Evolutionary conservation across 345 rosid genomes (phyloP), one percentile per base, ranked within the genome.

Genomic region (Moringa oleifera): DNA sequence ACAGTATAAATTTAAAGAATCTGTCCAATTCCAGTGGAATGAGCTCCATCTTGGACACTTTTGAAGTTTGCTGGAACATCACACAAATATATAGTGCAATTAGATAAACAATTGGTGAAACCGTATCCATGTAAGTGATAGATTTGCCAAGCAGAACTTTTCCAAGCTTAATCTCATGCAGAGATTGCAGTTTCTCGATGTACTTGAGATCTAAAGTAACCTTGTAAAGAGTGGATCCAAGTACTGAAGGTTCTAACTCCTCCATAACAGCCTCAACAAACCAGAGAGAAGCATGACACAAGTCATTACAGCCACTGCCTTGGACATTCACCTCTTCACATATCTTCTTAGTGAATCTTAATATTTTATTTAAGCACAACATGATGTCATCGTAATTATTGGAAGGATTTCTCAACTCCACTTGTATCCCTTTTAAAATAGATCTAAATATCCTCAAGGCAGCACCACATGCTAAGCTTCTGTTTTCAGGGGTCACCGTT

Each of bases 141-240:
- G 55, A 63, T 62, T 59, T 56, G 11, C 65, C 50, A 21, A 22
- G 67, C 41, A 61, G 50, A 31, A 68, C 17, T 20, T 70, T 70
- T 56, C 62, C 68, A 66, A 63, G 59, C 52, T 49, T 59, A 25
- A 21, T 31, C 17, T 64, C 66, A 65, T 54, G 53, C 51, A 55
- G 45, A 24, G 67, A 60, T 52, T 58, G 67, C 73, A 64, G 51
- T 6, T 63, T 58, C 60, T 76, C 68, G 58, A 74, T 22, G 66
- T 28, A 82, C 57, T 51, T 69, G 57, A 82, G 51, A 68, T 82
- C 83, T 61, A 82, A 49, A 46, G 82, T 67, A 10, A 82, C 71
- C 73, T 74, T 78, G 67, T 80, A 80, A 15, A 80, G 71, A 59
- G 85, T 80, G 61, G 79, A 80, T 68, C 74, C 82, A 68, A 82